Evolutionary conservation across 768 basidiomycete genomes (phyloP), one percentile per base, ranked within the genome.

Genomic region (Rhodosporidiobolus sp.): DNA sequence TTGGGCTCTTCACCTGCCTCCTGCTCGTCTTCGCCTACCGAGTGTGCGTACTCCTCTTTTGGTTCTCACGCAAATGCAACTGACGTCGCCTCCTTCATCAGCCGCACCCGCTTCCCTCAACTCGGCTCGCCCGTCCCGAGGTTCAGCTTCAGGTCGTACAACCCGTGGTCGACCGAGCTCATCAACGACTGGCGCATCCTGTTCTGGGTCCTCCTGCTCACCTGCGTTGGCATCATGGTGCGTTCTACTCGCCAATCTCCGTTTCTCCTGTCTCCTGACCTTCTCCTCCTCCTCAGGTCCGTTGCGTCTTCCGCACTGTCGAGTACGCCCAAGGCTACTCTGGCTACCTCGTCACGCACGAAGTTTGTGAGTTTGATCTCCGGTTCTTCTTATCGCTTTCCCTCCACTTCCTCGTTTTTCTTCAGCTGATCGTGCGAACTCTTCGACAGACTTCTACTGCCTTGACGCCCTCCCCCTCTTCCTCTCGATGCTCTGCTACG

Each of bases 401-500:
- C 63, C 24, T 19, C 9, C n/a, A 11, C 32, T 24, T 30, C 9
- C 30, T 17, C 22, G 35, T 2, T 12, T 20, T 6, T 24, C 43
- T 34, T 20, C 38, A 3, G 12, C 28, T 8, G 3, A 52, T 28
- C 32, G 28, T 5, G 0, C 20, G 4, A 19, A 2, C 24, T 3
- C 10, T 26, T 35, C 30, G 22, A 22, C 43, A 28, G 55, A 71
- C 64, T 74, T 77, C 56, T 77, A 69, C 55, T 1, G 35, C 38
- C 70, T 75, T 58, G 76, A 77, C 63, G 71, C 70, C 22, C 50
- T 77, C 22, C 73, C 73, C 22, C 67, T 77, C 57, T 69, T 65
- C 64, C 68, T 74, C 43, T 59, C 67, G 26, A 65, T 77, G 65
- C 17, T 54, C 14, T 46, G 69, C 56, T 77, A 71, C 58, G 46